Percentiles rank a stretch among this genome's conserved stretches.
Evolutionary conservation across 176 grass and related monocot genomes (phyloP).

Genomic region (Guadua angustifolia): DNA sequence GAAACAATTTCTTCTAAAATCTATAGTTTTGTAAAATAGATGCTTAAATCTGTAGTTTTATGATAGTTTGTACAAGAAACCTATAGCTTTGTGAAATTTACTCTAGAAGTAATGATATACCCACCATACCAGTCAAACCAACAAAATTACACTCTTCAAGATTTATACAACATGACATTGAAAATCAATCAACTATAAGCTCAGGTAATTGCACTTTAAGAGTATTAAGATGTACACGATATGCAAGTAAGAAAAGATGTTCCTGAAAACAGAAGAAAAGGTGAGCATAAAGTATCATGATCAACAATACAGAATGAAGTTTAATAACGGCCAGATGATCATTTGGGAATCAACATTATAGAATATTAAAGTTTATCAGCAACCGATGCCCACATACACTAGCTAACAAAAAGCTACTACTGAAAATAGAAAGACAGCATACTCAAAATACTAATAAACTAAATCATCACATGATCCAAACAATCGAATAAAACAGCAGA

Average conservation of each 20-base stretch:
- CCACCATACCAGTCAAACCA: neutral
- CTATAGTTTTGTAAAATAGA: too few relatives aligned
- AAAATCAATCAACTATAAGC: neutral
- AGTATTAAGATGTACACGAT: neutral
- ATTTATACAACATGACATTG: neutral
- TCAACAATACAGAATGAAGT: neutral
- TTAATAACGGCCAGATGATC: neutral
- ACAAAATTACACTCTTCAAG: neutral
- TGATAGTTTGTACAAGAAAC: too few relatives aligned
- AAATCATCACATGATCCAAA: constrained; percentile 3
- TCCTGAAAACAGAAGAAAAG: neutral
- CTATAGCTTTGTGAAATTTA: too few relatives aligned
- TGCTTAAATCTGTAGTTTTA: too few relatives aligned
- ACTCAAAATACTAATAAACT: constrained; percentile 22
- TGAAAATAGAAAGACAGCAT: constrained; percentile 18
- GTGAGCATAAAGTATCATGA: neutral
- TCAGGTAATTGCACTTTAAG: neutral
- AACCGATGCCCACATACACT: neutral
- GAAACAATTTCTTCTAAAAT: too few relatives aligned
- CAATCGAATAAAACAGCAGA: neutral
- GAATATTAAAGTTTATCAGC: neutral
- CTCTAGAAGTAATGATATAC: neutral
- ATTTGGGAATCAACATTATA: neutral
- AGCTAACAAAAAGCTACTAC: constrained; percentile 20
- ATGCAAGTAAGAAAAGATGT: neutral